Evolutionary conservation across 2,329 filamentous ascomycete genomes (phyloP), one percentile per base, ranked within the genome.

Genomic region (Sarocladium strictum): DNA sequence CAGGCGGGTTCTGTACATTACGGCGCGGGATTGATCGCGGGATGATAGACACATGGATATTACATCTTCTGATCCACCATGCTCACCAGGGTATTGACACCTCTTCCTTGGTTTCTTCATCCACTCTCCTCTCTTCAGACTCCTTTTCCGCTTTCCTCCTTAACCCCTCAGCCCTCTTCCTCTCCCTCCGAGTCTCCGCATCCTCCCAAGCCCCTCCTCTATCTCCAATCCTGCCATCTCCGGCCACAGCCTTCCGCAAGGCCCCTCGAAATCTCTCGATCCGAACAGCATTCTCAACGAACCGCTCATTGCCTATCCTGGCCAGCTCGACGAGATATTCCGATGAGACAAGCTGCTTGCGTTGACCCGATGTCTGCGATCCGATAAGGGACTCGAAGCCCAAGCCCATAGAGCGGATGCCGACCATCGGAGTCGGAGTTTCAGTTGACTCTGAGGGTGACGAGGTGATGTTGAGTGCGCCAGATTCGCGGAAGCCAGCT

Each of bases 401-500:
- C 1, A 97, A 76, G 0, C 92, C 92, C 68, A 89, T 88, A 4
- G 89, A 92, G 17, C 93, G 84, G 29, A 97, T 83, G 2, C 88
- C 93, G 2, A 97, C 89, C 68, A 96, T 88, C 2, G 90, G 90
- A 17, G 67, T 79, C 3, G 68, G 58, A 0, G 68, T 58, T 2
- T 72, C 67, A 17, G 70, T 68, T 38, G 32, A 15, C 12, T 67
- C 66, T 2, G 62, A 54, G 1, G 65, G 60, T 40, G 40, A 55
- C 4, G 69, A 62, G 1, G 70, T 68, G 47, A 90, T 66, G 63
- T 86, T 89, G 56, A 95, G 78, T 51, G 93, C 86, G 17, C 93
- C 93, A 56, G 88, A 94, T 71, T 97, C 93, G 14, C 93, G 85
- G 66, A 97, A 97, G 0, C 93, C 93, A 3, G 90, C 87, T 61